These are phyloP conservation scores for Myxozyma mucilagina DNA, from an alignment of 805 yeast species.

Conservation along the genomic window DNA sequence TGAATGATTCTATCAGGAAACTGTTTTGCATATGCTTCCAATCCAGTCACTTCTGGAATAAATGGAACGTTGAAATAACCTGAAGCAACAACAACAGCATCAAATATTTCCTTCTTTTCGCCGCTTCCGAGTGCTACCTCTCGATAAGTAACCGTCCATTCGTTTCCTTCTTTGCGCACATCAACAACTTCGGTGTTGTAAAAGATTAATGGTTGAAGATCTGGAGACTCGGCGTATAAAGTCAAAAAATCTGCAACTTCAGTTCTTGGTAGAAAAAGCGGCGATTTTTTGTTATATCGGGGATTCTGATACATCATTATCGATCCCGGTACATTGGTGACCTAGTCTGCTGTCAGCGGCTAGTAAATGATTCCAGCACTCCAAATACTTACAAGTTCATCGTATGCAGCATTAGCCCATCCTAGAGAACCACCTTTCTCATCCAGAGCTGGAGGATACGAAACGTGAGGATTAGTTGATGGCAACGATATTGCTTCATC, in stretches of 20 bases:
- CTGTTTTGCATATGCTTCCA: slow-evolving; percentile 48
- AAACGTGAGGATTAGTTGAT: slow-evolving; percentile 36
- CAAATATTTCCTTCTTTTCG: slow-evolving; percentile 43
- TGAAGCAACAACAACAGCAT: slow-evolving; percentile 62
- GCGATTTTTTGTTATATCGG: slow-evolving; percentile 47
- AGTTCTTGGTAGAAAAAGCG: slow-evolving; percentile 58
- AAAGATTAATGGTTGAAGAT: slow-evolving; percentile 45
- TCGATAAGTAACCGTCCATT: slow-evolving; percentile 49
- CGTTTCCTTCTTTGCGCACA: slow-evolving; percentile 40
- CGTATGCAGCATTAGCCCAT: slow-evolving; percentile 61
- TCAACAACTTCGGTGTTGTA: slow-evolving; percentile 53
- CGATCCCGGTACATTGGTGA: slow-evolving; percentile 65
- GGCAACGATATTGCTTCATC: slow-evolving; percentile 39
- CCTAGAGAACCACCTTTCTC: slow-evolving; percentile 38
- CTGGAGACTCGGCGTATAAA: slow-evolving; percentile 48
- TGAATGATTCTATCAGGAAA: slow-evolving; percentile 56
- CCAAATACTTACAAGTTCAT: slow-evolving; percentile 46
- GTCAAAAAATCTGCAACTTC: slow-evolving; percentile 65
- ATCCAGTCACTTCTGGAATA: slow-evolving; percentile 57
- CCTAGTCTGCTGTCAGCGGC: slow-evolving; percentile 1
- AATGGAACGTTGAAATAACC: slow-evolving; percentile 67
- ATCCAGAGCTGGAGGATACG: slow-evolving; percentile 29
- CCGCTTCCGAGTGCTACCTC: neutral
- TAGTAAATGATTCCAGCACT: neutral
- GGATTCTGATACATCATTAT: slow-evolving; percentile 65